Base-by-base conservation (phyloP, 1,284 basidiomycete genomes). In the Rhodofomes roseus region DNA sequence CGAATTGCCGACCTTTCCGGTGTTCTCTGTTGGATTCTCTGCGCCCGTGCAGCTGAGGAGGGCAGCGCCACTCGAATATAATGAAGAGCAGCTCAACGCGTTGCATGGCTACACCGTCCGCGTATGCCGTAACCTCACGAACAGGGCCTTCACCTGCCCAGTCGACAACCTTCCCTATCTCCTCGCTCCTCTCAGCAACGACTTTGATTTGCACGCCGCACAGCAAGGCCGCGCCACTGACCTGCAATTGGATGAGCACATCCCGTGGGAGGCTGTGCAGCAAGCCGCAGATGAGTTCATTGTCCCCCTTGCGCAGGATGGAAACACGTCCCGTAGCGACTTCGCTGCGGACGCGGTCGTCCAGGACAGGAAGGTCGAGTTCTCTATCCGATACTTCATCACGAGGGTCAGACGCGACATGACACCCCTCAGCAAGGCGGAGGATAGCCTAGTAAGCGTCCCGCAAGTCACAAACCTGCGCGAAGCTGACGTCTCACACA, bases 281-380 rank as follows among this genome's bases (percentile, higher is more conserved):
- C 68, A 79, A 20, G 85, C 81, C 4, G 83, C 79, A 11, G 73
- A 76, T 43, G 73, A 78, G 11, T 85, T 80, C 75, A 78, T 79
- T 37, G 74, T 77, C 11, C 78, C 81, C 4, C 75, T 93, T 27
- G 76, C 78, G 50, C 72, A 73, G 43, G 74, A 77, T 20, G 71
- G 76, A 25, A 55, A 77, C 12, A 75, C 79, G 59, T 71, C 73
- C 2, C 68, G 83, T n/a, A 71, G 74, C 18, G 66, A 73, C 23
- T 81, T 79, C 58, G 69, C 86, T 9, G 68, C 78, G 57, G 87
- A 91, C 63, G 82, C 85, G 25, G 74, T 93, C 23, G 75, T 94
- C 36, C 86, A 90, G 70, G 91, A 92, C 68, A 78, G 89, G 58
- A 80, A 79, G 74, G 81, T 84, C n/a, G 90, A 93, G 70, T 91